Base-by-base conservation (phyloP, 163 green algal species). In the Volvox carteri region DNA sequence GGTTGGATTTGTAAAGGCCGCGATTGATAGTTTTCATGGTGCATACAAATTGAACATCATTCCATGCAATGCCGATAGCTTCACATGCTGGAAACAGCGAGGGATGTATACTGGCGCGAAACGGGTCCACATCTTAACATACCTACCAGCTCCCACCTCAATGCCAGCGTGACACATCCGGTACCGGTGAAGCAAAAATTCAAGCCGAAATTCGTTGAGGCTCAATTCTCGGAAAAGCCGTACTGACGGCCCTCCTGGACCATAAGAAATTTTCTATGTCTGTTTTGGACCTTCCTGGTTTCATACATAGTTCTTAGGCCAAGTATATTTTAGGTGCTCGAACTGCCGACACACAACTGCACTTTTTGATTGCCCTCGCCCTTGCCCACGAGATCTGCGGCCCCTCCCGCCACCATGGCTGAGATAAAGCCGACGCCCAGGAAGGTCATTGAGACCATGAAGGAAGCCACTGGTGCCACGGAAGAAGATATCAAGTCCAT, bases 401-500 rank as follows among this genome's bases (percentile, higher is more conserved):
- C 76, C 73, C 44, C 44, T 81, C 73, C 75, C 75, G 75, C 48
- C 75, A 86, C 46, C 68, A 87, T 87, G 80, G 80, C 80, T 48
- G 80, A 87, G 37, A 18, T 42, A 41, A 90, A 85, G 85, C 70
- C 41, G 19, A 70, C 85, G 18, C 41, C 72, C 11, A 79, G 60
- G 60, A 90, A 87, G 76, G 72, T 90, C 21, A 84, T 91, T 37
- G 78, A 90, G 75, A 48, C 41, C 37, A 92, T 92, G 60, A 86
- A 78, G 68, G 89, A 87, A 80, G 85, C 44, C 30, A 92, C 89
- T 1, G 54, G 76, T 14, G 78, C 89, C 0, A 72, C 30, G 5
- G 84, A 92, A n/a, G 89, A 92, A 41, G 89, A 92, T 75, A 77
- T 92, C 37, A 86, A 90, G 62, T 35, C 65, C n/a, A 90, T 90